Base-by-base conservation (phyloP, 306 rosid species). In the Sechiopsis laciniata region DNA sequence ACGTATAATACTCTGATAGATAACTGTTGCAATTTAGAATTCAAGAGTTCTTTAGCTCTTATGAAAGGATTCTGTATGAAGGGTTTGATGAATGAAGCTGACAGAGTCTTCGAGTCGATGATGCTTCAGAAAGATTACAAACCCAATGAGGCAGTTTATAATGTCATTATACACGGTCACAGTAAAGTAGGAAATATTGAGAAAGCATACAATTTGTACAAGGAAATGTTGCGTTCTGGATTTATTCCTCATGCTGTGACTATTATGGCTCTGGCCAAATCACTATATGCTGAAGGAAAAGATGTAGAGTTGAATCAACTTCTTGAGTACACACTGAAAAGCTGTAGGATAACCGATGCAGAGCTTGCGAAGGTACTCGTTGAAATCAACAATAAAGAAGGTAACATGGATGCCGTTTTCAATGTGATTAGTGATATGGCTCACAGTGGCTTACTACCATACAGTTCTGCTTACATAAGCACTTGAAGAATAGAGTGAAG, bases 71-170 rank as follows among this genome's bases (percentile, higher is more conserved):
- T 93, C 80, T 90, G 96, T 77, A 85, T 83, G 91, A 93, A 88
- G 86, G 96, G 96, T 57, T 83, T 93, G 81, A 88, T 90, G 97
- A 77, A 84, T 75, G 91, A 93, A 79, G 97, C 97, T 17, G 96
- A 90, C 55, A 82, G 40, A 81, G 93, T 88, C 73, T 81, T 90
- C 46, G 81, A 85, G 78, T 81, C 83, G 16, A 88, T 90, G 89
- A 2, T 2, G 29, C 81, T 84, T 73, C 79, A 77, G 77, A 90
- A 74, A 78, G 81, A 82, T 74, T 62, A 84, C 81, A 77, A 62
- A 80, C 90, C 96, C 45, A 72, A 86, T 48, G 96, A 80, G 62
- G 84, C 89, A 60, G 88, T 83, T 74, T 88, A 87, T 79, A 87
- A 88, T 79, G 83, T 87, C 65, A 78, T 90, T 26, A 83, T 90